Evolutionary conservation across 176 grass and related monocot species (phyloP).

Genomic region (Miscanthus lutarioriparius): DNA sequence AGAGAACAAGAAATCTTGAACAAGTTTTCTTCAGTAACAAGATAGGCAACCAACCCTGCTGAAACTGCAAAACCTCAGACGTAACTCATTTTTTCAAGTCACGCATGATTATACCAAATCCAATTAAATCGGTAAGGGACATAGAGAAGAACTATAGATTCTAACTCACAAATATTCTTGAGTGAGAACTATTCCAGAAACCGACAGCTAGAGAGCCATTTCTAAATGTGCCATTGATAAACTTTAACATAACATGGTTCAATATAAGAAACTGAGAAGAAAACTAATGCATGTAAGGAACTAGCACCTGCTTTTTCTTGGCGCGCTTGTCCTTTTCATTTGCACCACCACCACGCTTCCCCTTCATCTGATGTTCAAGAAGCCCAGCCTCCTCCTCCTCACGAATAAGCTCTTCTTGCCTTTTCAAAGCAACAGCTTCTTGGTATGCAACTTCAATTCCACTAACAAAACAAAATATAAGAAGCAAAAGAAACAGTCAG

Average conservation of each 20-base stretch:
- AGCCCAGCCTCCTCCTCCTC: slow-evolving; percentile 86
- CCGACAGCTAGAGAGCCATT: background rate
- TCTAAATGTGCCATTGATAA: background rate
- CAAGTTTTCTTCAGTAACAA: background rate
- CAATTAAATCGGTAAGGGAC: background rate
- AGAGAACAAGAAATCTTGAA: slow-evolving; percentile 14
- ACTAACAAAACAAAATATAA: slow-evolving; percentile 60
- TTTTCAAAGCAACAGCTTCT: slow-evolving; percentile 92
- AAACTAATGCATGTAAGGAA: slow-evolving; percentile 14
- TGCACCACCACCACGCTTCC: slow-evolving; percentile 47
- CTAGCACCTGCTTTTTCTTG: slow-evolving; percentile 90
- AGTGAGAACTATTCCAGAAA: background rate
- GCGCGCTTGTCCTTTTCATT: slow-evolving; percentile 83
- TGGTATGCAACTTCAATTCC: slow-evolving; percentile 88
- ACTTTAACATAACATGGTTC: slow-evolving; percentile 13
- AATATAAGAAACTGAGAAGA: slow-evolving; percentile 9
- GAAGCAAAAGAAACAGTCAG: background rate
- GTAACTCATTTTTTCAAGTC: background rate
- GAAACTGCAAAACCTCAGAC: slow-evolving; percentile 18
- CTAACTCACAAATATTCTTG: background rate
- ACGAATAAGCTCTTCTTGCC: slow-evolving; percentile 96
- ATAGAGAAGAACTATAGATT: slow-evolving; percentile 1
- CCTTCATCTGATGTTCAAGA: slow-evolving; percentile 71
- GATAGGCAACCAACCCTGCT: background rate
- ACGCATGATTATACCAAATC: background rate